Percentiles rank a stretch among this genome's conserved stretches.
Evolutionary conservation across 306 rosid species (phyloP).

Genomic region (Cucurbita pepo): DNA sequence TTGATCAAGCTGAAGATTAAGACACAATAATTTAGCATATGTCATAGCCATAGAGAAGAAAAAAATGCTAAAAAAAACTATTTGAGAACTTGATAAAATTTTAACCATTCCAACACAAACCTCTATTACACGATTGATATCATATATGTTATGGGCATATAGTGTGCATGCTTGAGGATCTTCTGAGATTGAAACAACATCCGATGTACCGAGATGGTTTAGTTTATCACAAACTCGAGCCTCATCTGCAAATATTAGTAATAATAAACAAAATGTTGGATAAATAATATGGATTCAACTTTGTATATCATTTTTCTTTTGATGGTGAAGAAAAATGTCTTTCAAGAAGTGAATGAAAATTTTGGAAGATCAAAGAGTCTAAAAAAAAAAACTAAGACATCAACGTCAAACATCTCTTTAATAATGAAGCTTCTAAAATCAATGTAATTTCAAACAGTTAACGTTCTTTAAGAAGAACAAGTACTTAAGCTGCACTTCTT

Average conservation of each 20-base stretch:
- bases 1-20: slow-evolving; percentile 44
- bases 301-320: no score
- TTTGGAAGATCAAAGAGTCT: background rate
- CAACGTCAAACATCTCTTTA: background rate
- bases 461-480: background rate
- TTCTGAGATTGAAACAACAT: slow-evolving; percentile 40
- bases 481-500: background rate
- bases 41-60: background rate
- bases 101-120: slow-evolving; percentile 27
- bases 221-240: slow-evolving; percentile 22
- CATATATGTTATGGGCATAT: slow-evolving; percentile 63
- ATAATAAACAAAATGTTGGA: slow-evolving; percentile 8
- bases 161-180: slow-evolving; percentile 56
- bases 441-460: background rate
- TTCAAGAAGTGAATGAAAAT: background rate
- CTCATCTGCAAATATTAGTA: slow-evolving; percentile 31
- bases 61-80: background rate
- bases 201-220: slow-evolving; percentile 19
- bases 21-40: background rate
- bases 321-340: no score
- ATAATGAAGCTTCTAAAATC: background rate
- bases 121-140: slow-evolving; percentile 42
- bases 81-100: background rate
- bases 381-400: background rate
- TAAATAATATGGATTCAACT: background rate